These are phyloP conservation scores for Astrephomene gubernaculifera DNA, from an alignment of 139 green algal species.

Conservation along the genomic window DNA sequence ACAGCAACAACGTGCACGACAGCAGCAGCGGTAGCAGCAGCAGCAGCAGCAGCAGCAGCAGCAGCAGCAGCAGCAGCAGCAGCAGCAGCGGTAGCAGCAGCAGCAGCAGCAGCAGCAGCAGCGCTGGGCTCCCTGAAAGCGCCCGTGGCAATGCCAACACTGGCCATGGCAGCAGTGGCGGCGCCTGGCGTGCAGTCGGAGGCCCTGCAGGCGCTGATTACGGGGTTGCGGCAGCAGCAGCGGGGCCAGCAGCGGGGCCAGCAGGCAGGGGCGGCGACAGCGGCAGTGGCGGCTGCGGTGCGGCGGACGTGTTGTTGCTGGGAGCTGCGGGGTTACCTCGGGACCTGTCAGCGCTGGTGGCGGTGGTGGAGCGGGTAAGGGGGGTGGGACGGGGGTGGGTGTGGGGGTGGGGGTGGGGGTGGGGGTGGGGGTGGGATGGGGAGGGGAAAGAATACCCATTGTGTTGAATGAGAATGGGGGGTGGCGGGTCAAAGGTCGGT, in stretches of 20 bases:
- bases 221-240: not conserved
- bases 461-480: too few relatives aligned
- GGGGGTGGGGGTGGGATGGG: not conserved
- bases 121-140: not conserved
- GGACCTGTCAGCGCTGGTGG: slow-evolving; percentile 4
- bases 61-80: not conserved
- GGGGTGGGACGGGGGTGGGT: not conserved
- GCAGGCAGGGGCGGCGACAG: not conserved
- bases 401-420: not conserved
- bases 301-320: not conserved
- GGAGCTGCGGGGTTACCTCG: not conserved
- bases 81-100: not conserved
- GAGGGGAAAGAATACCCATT: too few relatives aligned
- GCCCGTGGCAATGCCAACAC: not conserved
- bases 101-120: not conserved
- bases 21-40: too few relatives aligned
- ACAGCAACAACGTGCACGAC: too few relatives aligned
- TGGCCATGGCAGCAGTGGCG: not conserved
- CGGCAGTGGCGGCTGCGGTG: not conserved
- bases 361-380: not conserved
- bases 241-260: not conserved
- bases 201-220: not conserved
- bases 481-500: not conserved
- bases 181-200: not conserved
- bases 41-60: not conserved